Percentiles rank a stretch among this genome's conserved stretches.
Evolutionary conservation across 2,329 filamentous ascomycete genomes (phyloP).

Genomic region (Lasiodiplodia gonubiensis): DNA sequence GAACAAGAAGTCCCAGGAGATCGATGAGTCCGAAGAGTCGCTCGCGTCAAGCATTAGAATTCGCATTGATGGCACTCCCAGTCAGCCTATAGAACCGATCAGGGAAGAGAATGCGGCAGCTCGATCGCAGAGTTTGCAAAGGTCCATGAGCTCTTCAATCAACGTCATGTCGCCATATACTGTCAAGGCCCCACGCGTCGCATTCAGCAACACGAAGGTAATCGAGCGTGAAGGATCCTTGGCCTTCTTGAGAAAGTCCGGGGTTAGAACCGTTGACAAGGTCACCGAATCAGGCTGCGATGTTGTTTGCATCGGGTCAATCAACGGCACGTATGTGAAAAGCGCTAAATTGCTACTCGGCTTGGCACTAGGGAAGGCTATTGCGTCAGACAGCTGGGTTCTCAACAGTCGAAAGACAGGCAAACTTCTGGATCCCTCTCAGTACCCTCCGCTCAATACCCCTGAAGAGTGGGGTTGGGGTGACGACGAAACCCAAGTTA

Average conservation of each 20-base stretch:
- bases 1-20: neutral
- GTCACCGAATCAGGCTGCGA: slow-evolving; percentile 16
- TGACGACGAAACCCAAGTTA: slow-evolving; percentile 34
- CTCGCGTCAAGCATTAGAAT: slow-evolving; percentile 11
- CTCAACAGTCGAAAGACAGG: slow-evolving; percentile 44
- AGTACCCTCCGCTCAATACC: slow-evolving; percentile 43
- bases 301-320: slow-evolving; percentile 10
- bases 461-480: slow-evolving; percentile 48
- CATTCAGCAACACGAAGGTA: slow-evolving; percentile 16
- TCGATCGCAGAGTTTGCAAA: neutral
- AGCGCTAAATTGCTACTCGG: slow-evolving; percentile 52
- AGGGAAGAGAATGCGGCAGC: neutral
- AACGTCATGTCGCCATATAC: neutral
- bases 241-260: slow-evolving; percentile 11
- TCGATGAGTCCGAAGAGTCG: neutral
- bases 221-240: neutral
- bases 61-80: neutral
- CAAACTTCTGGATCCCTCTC: slow-evolving; percentile 42
- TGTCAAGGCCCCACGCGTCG: slow-evolving; percentile 2
- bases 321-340: neutral
- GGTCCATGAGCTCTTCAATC: neutral
- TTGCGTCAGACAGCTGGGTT: slow-evolving; percentile 57
- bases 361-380: slow-evolving; percentile 50
- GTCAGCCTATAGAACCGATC: neutral
- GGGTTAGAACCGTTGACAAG: neutral